A percentile compares a stretch with the other conserved stretches of the same genome.
phyloP scores from a whole-genome alignment of 169 alveolate genomes.

The Plasmodium gaboni region DNA sequence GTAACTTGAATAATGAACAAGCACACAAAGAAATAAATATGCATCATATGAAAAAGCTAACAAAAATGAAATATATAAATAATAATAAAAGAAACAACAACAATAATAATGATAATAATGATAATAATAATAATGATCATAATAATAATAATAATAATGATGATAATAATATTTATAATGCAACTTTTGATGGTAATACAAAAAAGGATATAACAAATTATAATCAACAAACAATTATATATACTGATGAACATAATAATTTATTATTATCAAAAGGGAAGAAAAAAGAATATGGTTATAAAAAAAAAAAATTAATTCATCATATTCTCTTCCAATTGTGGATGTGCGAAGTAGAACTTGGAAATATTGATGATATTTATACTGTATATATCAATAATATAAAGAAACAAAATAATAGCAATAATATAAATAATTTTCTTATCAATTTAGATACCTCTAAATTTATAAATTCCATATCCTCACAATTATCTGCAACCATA shows the following conservation, averaged over 20 bases:
- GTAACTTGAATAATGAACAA: background rate
- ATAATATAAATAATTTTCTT: background rate
- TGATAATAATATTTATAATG: background rate
- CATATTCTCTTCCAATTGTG: constrained; percentile 43
- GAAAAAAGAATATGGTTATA: background rate
- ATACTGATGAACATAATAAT: background rate
- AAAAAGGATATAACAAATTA: background rate
- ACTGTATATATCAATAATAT: constrained; percentile 15
- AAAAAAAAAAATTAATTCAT: constrained; percentile 16
- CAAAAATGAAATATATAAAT: background rate
- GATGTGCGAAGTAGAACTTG: constrained; percentile 63
- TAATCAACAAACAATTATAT: background rate
- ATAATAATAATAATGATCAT: background rate
- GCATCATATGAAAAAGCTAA: background rate
- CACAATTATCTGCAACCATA: constrained; percentile 17
- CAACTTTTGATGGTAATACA: background rate
- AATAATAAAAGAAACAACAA: background rate
- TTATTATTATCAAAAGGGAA: background rate
- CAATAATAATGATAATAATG: background rate
- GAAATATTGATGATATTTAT: constrained; percentile 50
- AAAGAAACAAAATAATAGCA: background rate
- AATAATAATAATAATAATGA: background rate
- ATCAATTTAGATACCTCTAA: constrained; percentile 13
- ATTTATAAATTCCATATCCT: constrained; percentile 23
- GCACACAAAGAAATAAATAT: background rate